Base-by-base conservation (phyloP, 1,284 basidiomycete genomes). In the Ganoderma sinense region DNA sequence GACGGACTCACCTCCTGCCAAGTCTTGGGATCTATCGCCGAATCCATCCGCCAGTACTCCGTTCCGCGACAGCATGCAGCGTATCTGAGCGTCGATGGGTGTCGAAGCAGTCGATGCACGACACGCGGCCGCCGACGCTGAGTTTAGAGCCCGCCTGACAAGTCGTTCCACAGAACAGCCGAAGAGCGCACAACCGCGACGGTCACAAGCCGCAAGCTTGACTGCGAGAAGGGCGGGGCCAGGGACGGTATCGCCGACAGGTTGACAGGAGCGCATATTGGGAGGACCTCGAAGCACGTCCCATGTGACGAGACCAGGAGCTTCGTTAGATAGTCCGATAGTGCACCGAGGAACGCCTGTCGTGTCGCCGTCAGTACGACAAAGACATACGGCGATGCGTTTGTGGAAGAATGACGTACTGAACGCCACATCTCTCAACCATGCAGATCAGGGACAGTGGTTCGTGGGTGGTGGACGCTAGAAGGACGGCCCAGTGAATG, bases 271-370 rank as follows among this genome's bases (percentile, higher is more conserved):
- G 40, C 26, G 23, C 61, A 31, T 4, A 29, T 23, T 16, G 23
- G 16, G 40, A 62, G 40, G 61, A 29, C 23, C 41, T 26, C 14
- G 41, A 62, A 62, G 61, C 61, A 31, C 8, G 2, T 26, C 29
- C 16, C 61, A 48, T 48, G 61, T 48, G 61, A 45, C 61, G 16
- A 40, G 1, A 45, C 41, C 11, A 26, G 26, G 16, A 31, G 16
- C 59, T 62, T 43, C 41, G 13, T n/a, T 14, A 26, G 11, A 51
- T 26, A 51, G 55, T 29, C 61, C 61, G 61, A 62, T 29, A 45
- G 39, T 18, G 61, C 61, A 11, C 61, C 61, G 61, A 62, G 13
- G 33, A 18, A 48, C n/a, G 10, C 20, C 7, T 33, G 36, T 14
- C 39, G 2, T 43, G 41, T 11, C 4, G 23, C 14, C 11, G 48